Percentiles rank a stretch among this genome's conserved stretches.
These are phyloP conservation scores for Agroathelia rolfsii DNA, from an alignment of 1,284 basidiomycete species.

Conservation along the genomic window DNA sequence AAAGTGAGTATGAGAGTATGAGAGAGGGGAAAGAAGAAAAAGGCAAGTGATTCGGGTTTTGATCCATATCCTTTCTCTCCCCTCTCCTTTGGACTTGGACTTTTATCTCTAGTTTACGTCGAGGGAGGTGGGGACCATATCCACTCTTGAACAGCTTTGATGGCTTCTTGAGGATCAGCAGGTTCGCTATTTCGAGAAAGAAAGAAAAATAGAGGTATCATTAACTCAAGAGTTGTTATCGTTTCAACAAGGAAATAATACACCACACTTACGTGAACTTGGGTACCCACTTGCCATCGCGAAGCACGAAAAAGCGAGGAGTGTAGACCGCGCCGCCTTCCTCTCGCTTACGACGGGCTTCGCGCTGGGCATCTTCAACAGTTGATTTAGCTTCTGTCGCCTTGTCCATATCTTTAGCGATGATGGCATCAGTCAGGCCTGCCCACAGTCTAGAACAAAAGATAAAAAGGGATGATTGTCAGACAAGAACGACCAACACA, in stretches of 20 bases:
- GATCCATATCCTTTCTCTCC: too few species aligned
- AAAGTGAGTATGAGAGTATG: too few species aligned
- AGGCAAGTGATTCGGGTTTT: too few species aligned
- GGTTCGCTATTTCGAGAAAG: slow-evolving; percentile 44
- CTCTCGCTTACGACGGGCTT: slow-evolving; percentile 69
- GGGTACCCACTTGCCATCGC: slow-evolving; percentile 73
- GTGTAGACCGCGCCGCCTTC: slow-evolving; percentile 58
- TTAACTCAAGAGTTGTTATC: slow-evolving; percentile 1
- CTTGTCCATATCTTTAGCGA: slow-evolving; percentile 83
- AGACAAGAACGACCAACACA: slow-evolving; percentile 1
- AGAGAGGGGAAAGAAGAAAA: too few species aligned
- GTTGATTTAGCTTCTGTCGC: slow-evolving; percentile 86
- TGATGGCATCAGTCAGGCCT: slow-evolving; percentile 81
- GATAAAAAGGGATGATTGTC: slow-evolving; percentile 1
- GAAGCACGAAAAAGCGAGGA: slow-evolving; percentile 76
- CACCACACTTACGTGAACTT: slow-evolving; percentile 54
- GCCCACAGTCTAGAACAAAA: slow-evolving; percentile 61
- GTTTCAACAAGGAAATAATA: slow-evolving; percentile 9
- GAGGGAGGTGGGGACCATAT: slow-evolving; percentile 36
- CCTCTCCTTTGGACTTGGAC: too few species aligned
- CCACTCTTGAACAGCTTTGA: slow-evolving; percentile 46
- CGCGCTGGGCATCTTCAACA: slow-evolving; percentile 90
- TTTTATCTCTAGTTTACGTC: too few species aligned
- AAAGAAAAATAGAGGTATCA: background rate
- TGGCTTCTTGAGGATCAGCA: slow-evolving; percentile 56